Conservation (phyloP, 805 yeast species). For the Candida verbasci region DNA sequence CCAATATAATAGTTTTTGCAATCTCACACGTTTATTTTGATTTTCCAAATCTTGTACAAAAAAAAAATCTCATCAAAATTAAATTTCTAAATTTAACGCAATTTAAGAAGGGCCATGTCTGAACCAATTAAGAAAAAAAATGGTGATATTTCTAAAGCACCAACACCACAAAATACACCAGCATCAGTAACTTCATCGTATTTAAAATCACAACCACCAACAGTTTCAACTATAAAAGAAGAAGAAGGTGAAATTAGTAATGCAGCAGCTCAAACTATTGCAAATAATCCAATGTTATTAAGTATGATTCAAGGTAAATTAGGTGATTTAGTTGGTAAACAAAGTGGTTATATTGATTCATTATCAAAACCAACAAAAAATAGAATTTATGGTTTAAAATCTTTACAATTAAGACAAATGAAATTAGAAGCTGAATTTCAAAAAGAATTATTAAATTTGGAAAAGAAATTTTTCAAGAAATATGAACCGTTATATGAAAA, state of each 20-base stretch:
- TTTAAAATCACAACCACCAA: slow-evolving; percentile 57
- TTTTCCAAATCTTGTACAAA: too few relatives aligned
- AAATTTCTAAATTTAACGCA: slow-evolving; percentile 2
- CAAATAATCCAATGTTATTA: slow-evolving; percentile 76
- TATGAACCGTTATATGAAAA: slow-evolving; percentile 73
- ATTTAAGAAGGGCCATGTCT: slow-evolving; percentile 57
- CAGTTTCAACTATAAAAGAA: slow-evolving; percentile 65
- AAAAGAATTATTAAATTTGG: slow-evolving; percentile 79
- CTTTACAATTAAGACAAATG: slow-evolving; percentile 74
- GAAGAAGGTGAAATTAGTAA: slow-evolving; percentile 42
- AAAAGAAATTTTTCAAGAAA: slow-evolving; percentile 67
- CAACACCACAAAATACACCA: slow-evolving; percentile 98
- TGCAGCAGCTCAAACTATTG: slow-evolving; percentile 43
- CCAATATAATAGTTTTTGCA: too few relatives aligned
- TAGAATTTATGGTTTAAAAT: slow-evolving; percentile 77
- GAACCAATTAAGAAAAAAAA: slow-evolving; percentile 74
- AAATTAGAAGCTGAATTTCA: slow-evolving; percentile 88
- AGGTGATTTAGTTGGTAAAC: slow-evolving; percentile 77
- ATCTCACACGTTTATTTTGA: too few relatives aligned
- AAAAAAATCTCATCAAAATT: neutral
- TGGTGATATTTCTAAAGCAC: slow-evolving; percentile 84
- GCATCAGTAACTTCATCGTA: slow-evolving; percentile 77
- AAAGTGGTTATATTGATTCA: slow-evolving; percentile 78
- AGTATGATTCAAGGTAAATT: slow-evolving; percentile 88
- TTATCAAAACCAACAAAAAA: slow-evolving; percentile 70